Percentiles rank a stretch among this genome's conserved stretches.
phyloP scores from a whole-genome alignment of 192 early-diverging fungal species.

The Coemansia sp. region DNA sequence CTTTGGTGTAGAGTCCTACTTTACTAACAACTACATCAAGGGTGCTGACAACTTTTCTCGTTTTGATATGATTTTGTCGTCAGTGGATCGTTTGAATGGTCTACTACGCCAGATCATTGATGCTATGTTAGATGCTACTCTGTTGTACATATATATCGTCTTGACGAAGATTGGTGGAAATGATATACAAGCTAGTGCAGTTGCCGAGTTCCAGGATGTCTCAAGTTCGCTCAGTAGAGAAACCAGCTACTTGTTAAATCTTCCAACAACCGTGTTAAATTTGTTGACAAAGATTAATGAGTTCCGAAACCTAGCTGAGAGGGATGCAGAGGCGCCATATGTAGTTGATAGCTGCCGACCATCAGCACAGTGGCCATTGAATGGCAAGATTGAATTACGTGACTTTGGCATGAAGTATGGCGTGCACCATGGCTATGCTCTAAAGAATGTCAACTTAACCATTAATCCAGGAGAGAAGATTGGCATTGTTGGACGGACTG shows the following conservation, averaged over 20 bases:
- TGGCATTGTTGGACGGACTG: conserved; percentile 59
- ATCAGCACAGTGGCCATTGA: conserved; percentile 17
- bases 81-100: not conserved
- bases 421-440: conserved; percentile 17
- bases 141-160: not conserved
- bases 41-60: not conserved
- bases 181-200: not conserved
- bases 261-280: not conserved
- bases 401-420: conserved; percentile 29
- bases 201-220: not conserved
- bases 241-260: too few species aligned
- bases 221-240: not conserved
- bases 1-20: not conserved
- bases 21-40: not conserved
- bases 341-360: conserved; percentile 13
- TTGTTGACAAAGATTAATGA: not conserved
- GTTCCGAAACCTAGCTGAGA: conserved; percentile 2
- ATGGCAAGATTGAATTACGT: conserved; percentile 32
- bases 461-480: conserved; percentile 63
- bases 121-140: not conserved
- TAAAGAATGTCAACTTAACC: conserved; percentile 49
- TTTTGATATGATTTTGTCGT: not conserved
- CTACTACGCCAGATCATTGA: not conserved
- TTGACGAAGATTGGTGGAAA: not conserved
- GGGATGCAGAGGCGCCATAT: conserved; percentile 17